Percentiles rank a stretch among this genome's conserved stretches.
phyloP scores from a whole-genome alignment of 164 flowering plant species.

The Kalanchoe fedtschenkoi region DNA sequence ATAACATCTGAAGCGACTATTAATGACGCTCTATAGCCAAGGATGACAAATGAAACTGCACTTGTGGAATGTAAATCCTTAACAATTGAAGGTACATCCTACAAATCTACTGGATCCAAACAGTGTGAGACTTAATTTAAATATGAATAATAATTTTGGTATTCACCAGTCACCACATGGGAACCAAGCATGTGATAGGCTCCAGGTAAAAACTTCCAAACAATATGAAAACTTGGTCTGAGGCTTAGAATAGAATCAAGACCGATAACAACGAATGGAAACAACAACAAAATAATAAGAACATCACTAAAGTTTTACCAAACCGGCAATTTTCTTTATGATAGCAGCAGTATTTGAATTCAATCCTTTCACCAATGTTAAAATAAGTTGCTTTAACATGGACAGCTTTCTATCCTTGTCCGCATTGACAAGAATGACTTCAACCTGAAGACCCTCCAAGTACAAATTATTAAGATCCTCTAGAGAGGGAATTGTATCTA shows the following conservation, averaged over 20 bases:
- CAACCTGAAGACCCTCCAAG: constrained; percentile 58
- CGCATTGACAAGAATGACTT: constrained; percentile 75
- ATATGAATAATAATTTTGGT: too few relatives aligned
- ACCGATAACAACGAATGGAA: not conserved
- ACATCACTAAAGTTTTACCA: constrained; percentile 29
- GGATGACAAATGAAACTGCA: not conserved
- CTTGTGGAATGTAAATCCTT: not conserved
- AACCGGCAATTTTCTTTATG: constrained; percentile 84
- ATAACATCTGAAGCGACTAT: not conserved
- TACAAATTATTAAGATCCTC: constrained; percentile 74
- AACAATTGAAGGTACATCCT: not conserved
- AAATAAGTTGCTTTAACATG: constrained; percentile 77
- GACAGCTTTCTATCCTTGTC: constrained; percentile 82
- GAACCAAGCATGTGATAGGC: not conserved
- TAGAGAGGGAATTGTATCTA: constrained; percentile 57
- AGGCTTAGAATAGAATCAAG: not conserved
- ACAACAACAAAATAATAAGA: not conserved
- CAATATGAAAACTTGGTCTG: not conserved
- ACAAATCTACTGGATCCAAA: not conserved
- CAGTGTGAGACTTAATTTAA: too few relatives aligned
- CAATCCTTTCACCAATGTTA: constrained; percentile 64
- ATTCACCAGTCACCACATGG: too few relatives aligned
- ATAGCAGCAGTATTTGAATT: constrained; percentile 76
- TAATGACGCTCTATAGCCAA: not conserved
- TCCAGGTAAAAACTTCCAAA: not conserved